Evolutionary conservation across 148 eudicot species (phyloP).

Genomic region (Camellia sinensis): DNA sequence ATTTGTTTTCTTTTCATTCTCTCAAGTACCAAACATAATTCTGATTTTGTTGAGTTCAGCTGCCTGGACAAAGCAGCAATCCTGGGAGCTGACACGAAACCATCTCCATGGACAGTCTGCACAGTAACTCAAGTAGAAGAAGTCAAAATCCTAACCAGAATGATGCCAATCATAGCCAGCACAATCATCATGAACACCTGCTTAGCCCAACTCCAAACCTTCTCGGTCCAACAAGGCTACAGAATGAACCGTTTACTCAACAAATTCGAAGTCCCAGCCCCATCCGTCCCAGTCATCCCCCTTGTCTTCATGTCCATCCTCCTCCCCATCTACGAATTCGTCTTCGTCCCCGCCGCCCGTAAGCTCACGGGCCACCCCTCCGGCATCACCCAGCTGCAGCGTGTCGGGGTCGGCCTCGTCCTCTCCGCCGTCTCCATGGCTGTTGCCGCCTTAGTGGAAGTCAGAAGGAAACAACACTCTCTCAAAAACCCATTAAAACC

Average conservation of each 20-base stretch:
- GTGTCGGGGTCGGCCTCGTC: constrained; percentile 34
- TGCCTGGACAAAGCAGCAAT: constrained; percentile 56
- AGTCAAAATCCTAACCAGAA: constrained; percentile 49
- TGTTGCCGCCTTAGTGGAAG: constrained; percentile 24
- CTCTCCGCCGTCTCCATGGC: constrained; percentile 33
- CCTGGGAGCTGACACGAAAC: constrained; percentile 7
- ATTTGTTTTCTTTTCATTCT: too few relatives aligned
- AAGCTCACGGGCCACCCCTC: constrained; percentile 31
- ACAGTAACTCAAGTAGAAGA: constrained; percentile 57
- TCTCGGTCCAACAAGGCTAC: constrained; percentile 48
- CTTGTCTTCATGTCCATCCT: constrained; percentile 34
- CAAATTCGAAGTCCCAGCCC: constrained; percentile 38
- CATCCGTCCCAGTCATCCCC: constrained; percentile 47
- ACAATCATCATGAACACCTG: constrained; percentile 55
- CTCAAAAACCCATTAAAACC: constrained; percentile 25
- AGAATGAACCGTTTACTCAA: constrained; percentile 37
- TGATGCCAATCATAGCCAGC: constrained; percentile 56
- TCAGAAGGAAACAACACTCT: constrained; percentile 28
- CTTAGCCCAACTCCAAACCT: constrained; percentile 55
- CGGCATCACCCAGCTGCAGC: constrained; percentile 35
- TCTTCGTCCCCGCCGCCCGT: constrained; percentile 32
- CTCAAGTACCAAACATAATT: not conserved
- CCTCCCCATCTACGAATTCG: constrained; percentile 29
- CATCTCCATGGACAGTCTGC: constrained; percentile 40
- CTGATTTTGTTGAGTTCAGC: constrained; percentile 19